Evolutionary conservation across 208 protist genomes (phyloP).

Genomic region (Balamuthia mandrillaris): DNA sequence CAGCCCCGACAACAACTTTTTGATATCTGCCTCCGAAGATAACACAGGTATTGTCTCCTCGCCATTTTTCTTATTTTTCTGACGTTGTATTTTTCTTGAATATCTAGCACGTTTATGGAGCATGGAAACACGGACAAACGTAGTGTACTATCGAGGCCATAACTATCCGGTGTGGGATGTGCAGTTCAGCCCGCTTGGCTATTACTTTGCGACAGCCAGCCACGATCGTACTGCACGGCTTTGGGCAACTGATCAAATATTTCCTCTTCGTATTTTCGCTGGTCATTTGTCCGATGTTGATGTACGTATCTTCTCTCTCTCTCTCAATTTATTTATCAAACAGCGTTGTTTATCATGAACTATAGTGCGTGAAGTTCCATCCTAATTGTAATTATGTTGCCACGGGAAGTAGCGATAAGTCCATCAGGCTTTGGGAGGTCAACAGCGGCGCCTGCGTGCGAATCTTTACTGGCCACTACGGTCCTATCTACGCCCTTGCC

Average conservation of each 20-base stretch:
- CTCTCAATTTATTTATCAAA: neutral
- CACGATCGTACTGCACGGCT: conserved; percentile 78
- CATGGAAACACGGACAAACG: conserved; percentile 61
- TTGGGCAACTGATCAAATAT: conserved; percentile 72
- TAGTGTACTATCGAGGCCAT: conserved; percentile 78
- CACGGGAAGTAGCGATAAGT: conserved; percentile 72
- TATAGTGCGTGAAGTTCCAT: conserved; percentile 74
- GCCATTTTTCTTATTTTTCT: neutral
- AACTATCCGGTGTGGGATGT: conserved; percentile 80
- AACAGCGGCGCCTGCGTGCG: conserved; percentile 72
- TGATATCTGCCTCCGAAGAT: conserved; percentile 60
- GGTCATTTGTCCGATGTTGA: conserved; percentile 79
- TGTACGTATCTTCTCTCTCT: conserved; percentile 7
- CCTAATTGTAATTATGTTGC: conserved; percentile 81
- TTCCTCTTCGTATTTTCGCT: conserved; percentile 72
- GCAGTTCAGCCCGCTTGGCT: conserved; percentile 68
- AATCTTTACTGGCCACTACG: conserved; percentile 70
- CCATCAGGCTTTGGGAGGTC: conserved; percentile 73
- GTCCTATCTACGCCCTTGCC: conserved; percentile 55
- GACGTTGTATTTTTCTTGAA: neutral
- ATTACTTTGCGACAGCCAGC: conserved; percentile 77
- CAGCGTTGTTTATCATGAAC: neutral
- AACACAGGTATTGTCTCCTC: conserved; percentile 39
- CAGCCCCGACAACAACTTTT: conserved; percentile 58
- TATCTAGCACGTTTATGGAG: conserved; percentile 65